Evolutionary conservation across 495 filamentous ascomycete genomes (phyloP), one percentile per base, ranked within the genome.

Genomic region (Sordaria brevicollis): DNA sequence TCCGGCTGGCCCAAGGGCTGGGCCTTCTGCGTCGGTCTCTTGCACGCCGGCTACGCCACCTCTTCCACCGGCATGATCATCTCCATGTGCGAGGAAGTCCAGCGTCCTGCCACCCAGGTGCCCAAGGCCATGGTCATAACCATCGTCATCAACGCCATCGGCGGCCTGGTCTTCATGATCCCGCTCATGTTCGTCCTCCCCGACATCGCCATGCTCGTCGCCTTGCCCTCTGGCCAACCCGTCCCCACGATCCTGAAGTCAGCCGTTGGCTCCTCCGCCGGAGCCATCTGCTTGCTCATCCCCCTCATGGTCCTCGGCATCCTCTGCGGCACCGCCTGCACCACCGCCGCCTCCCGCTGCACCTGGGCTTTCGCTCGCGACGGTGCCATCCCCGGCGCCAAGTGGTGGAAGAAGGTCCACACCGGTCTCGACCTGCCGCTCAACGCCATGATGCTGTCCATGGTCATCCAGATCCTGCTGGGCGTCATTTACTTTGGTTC

Each of bases 311-410:
- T 84, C 43, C 71, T 84, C 36, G 81, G 78, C 31, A 70, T 90
- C 71, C 87, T 90, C 72, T 89, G 87, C 74, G 87, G 86, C 11
- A 87, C 86, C 29, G 88, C 86, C 43, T 87, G 87, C 73, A 89
- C 86, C 7, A 86, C 86, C 5, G 88, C 87, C 19, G 81, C 87
- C 3, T 88, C 86, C 1, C 85, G 88, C 25, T 80, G 83, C 66
- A 86, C 87, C 41, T 90, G 85, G 82, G 88, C 87, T 0, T 87
- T 88, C 67, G 83, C 87, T 21, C 83, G 88, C 34, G 88, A 90
- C 72, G 83, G 82, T 34, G 84, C 82, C 39, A 81, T 86, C 54
- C 84, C 84, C 35, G 82, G 91, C 73, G 88, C 87, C 65, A 80
- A 78, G 68, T 91, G 75, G 78, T 83, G 80, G 80, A 81, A 76